These are phyloP conservation scores for Artemisia tridentata DNA, from an alignment of 129 eudicot species.

Conservation along the genomic window DNA sequence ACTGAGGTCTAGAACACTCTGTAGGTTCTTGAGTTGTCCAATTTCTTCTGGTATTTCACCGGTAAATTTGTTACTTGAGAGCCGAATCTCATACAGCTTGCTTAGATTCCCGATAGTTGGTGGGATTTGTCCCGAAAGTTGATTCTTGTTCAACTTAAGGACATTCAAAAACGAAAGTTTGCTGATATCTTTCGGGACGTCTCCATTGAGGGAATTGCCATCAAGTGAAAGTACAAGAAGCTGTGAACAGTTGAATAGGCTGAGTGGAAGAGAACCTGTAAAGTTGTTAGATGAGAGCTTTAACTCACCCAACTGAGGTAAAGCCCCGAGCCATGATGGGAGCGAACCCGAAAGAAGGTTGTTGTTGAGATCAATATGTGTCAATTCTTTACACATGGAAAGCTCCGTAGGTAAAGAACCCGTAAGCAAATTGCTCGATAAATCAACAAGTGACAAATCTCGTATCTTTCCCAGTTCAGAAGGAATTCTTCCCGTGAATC, in stretches of 20 bases:
- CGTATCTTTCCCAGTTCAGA: conserved; percentile 52
- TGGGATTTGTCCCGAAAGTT: conserved; percentile 72
- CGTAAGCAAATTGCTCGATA: conserved; percentile 63
- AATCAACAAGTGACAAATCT: conserved; percentile 62
- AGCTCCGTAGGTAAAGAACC: conserved; percentile 72
- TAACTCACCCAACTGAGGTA: conserved; percentile 75
- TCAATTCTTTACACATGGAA: conserved; percentile 54
- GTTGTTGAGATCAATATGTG: conserved; percentile 76
- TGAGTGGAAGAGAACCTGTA: conserved; percentile 59
- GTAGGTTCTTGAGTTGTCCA: conserved; percentile 72
- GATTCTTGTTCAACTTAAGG: conserved; percentile 65
- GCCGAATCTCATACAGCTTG: conserved; percentile 75
- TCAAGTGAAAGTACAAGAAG: conserved; percentile 70
- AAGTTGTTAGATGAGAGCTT: conserved; percentile 75
- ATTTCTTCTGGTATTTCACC: conserved; percentile 73
- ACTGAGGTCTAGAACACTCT: conserved; percentile 77
- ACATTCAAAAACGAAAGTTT: conserved; percentile 81
- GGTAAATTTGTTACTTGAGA: conserved; percentile 59
- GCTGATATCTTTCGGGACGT: conserved; percentile 68
- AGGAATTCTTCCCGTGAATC: conserved; percentile 66
- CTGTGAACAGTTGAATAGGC: conserved; percentile 65
- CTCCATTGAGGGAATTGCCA: conserved; percentile 66
- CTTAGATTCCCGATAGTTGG: conserved; percentile 56
- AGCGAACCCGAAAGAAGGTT: conserved; percentile 70
- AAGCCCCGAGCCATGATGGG: conserved; percentile 76